These are phyloP conservation scores for Xylariaceae sp. DNA, from an alignment of 2,329 filamentous ascomycete species.

Conservation along the genomic window DNA sequence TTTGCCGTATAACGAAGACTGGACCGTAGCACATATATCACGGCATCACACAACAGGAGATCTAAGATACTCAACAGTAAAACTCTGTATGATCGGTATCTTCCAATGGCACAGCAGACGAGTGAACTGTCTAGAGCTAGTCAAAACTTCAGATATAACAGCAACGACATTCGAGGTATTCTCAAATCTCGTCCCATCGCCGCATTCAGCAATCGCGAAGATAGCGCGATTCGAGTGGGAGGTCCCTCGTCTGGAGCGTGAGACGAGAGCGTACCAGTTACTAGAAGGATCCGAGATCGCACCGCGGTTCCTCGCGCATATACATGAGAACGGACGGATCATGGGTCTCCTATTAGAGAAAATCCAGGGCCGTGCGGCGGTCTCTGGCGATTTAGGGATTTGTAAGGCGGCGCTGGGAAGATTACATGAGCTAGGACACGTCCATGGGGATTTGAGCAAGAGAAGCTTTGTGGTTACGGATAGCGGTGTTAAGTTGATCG, in stretches of 20 bases:
- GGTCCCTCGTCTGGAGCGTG: conserved; percentile 30
- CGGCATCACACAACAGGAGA: conserved; percentile 23
- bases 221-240: conserved; percentile 34
- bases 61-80: conserved; percentile 23
- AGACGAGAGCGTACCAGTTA: conserved; percentile 29
- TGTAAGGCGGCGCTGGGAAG: conserved; percentile 27
- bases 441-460: conserved; percentile 36
- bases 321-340: conserved; percentile 32
- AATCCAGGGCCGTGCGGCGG: conserved; percentile 29
- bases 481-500: conserved; percentile 27
- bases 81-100: conserved; percentile 23
- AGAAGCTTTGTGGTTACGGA: conserved; percentile 35
- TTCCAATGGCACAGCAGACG: conserved; percentile 24
- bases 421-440: conserved; percentile 27
- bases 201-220: conserved; percentile 27
- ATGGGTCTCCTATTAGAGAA: conserved; percentile 35
- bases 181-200: conserved; percentile 14
- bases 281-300: conserved; percentile 29
- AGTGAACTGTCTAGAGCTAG: conserved; percentile 26
- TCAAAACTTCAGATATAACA: conserved; percentile 26
- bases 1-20: conserved; percentile 25
- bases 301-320: conserved; percentile 33
- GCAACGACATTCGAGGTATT: conserved; percentile 24
- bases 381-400: conserved; percentile 22
- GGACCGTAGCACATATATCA: conserved; percentile 24